Evolutionary conservation across 768 basidiomycete genomes (phyloP).

Genomic region (Rhizopogon rudus): DNA sequence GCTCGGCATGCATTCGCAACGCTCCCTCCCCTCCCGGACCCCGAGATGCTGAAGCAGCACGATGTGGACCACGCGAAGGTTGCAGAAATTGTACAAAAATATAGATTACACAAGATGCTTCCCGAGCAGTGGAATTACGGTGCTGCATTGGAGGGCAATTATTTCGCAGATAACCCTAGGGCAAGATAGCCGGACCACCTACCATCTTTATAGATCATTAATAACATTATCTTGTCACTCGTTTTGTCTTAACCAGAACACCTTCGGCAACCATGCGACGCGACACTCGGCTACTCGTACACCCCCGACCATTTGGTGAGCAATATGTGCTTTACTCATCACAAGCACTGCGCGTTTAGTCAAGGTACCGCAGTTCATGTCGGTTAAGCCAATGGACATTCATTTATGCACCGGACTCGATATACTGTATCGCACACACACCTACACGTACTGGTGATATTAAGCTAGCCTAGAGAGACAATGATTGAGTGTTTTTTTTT

Average conservation of each 20-base stretch:
- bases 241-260: not conserved
- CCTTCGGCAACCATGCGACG: not conserved
- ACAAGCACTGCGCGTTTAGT: too few relatives aligned
- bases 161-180: slow-evolving; percentile 60
- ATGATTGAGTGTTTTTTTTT: too few relatives aligned
- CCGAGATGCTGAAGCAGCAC: slow-evolving; percentile 26
- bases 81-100: slow-evolving; percentile 42
- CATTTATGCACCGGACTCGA: too few relatives aligned
- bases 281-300: too few relatives aligned
- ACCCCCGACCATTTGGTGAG: too few relatives aligned
- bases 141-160: slow-evolving; percentile 54
- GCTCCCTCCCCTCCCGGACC: slow-evolving; percentile 57
- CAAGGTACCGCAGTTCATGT: too few relatives aligned
- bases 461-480: too few relatives aligned
- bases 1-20: slow-evolving; percentile 64
- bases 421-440: too few relatives aligned
- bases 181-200: not conserved
- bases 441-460: too few relatives aligned
- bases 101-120: slow-evolving; percentile 40
- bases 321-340: too few relatives aligned
- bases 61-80: slow-evolving; percentile 40
- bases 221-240: not conserved
- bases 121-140: slow-evolving; percentile 37
- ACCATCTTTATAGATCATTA: not conserved
- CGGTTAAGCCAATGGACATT: too few relatives aligned